Evolutionary conservation across 2,329 filamentous ascomycete genomes (phyloP), one percentile per base, ranked within the genome.

Genomic region (Pseudogymnoascus sp.): DNA sequence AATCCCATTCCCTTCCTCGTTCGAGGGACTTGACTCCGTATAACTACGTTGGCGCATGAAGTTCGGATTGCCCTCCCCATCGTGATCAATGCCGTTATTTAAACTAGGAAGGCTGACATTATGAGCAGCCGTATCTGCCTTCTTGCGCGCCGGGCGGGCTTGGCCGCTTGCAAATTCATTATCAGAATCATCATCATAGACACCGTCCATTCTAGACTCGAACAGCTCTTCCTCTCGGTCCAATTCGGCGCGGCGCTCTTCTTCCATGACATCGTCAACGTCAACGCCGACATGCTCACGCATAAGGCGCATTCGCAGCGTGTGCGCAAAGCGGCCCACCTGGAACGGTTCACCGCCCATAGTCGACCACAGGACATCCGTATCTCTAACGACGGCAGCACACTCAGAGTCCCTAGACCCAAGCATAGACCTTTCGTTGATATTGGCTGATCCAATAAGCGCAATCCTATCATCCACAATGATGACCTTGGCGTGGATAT

Each of bases 401-500:
- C 90, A 87, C 76, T 99, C 95, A 0, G 93, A 97, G 75, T 99
- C 95, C 71, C 95, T 86, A 60, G 85, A 88, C 8, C 95, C 95
- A 66, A 97, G 76, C 91, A 97, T 92, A 6, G 93, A 97, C 53
- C 95, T 87, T 76, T 99, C 95, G 71, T 99, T 99, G 80, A 99
- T 97, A 74, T 99, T 99, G 62, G 95, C 95, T 53, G 93, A 97
- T 17, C 95, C 95, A 70, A 99, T 99, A 66, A 99, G 87, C 19
- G 89, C 93, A 64, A 95, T 86, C 35, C 93, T 86, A 72, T 99
- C 95, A 74, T 99, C 95, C 4, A 96, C 93, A 63, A 99, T 84
- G 81, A 97, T 97, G 68, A 89, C 89, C 77, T 99, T 99, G 66
- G 95, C 95, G 72, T 99, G 95, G 64, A 99, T 97, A 73, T 99